Evolutionary conservation across 768 basidiomycete genomes (phyloP).

Genomic region (Clitopilus hobsonii): DNA sequence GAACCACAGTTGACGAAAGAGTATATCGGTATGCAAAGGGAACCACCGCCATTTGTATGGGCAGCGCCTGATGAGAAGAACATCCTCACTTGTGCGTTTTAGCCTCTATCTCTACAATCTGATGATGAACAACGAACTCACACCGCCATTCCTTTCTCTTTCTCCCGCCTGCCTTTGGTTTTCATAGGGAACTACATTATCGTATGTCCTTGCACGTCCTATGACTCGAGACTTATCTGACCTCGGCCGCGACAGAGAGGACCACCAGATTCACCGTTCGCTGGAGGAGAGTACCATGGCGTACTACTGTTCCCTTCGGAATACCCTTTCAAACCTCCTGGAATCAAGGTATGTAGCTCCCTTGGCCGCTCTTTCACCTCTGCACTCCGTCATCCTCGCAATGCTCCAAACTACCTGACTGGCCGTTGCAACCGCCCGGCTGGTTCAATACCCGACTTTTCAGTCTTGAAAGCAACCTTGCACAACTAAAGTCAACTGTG

Average conservation of each 20-base stretch:
- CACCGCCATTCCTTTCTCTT: too few relatives aligned
- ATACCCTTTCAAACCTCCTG: constrained; percentile 96
- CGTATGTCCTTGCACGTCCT: constrained; percentile 33
- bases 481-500: too few relatives aligned
- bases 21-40: constrained; percentile 86
- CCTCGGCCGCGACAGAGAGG: constrained; percentile 64
- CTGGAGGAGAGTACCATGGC: constrained; percentile 93
- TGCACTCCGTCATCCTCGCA: too few relatives aligned
- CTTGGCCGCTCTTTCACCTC: too few relatives aligned
- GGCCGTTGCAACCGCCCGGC: too few relatives aligned
- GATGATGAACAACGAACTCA: background rate
- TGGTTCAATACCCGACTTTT: too few relatives aligned
- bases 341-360: constrained; percentile 71
- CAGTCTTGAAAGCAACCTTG: too few relatives aligned
- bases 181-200: constrained; percentile 91
- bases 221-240: constrained; percentile 4
- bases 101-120: background rate
- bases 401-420: too few relatives aligned
- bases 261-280: constrained; percentile 88
- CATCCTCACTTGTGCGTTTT: constrained; percentile 81
- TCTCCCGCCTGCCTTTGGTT: too few relatives aligned
- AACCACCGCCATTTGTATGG: constrained; percentile 95
- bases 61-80: constrained; percentile 97
- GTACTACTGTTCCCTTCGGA: constrained; percentile 89
- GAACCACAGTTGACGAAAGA: constrained; percentile 73